Base-by-base conservation (phyloP, 176 grass and related monocot genomes). In the Saccharum officinarum region DNA sequence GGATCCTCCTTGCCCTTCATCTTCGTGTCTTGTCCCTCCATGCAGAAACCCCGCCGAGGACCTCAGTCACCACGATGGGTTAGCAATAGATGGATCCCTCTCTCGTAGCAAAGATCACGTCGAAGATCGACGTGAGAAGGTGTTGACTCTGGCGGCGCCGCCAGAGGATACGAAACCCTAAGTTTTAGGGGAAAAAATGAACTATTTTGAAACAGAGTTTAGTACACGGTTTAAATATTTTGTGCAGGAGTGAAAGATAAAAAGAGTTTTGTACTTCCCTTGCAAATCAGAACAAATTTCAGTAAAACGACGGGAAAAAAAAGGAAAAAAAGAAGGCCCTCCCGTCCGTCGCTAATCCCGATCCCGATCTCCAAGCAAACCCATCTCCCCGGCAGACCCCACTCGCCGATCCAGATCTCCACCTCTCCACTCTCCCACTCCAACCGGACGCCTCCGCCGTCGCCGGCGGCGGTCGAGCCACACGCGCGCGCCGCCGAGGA, bases 391-490 rank as follows among this genome's bases (percentile, higher is more conserved):
- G 67, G 34, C 47, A 59, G 36, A 42, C 15, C 74, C 78, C n/a
- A 62, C 72, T 75, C 82, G 80, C 9, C 74, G 90, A 92, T 92
- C 90, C 80, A 92, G 90, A 92, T 92, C 90, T 92, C 82, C 38
- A 15, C 82, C 82, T 68, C 45, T 75, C 72, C 90, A 39, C 46
- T 40, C 26, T 45, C 37, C 82, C 84, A 20, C 7, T 15, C 78
- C 42, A 20, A 46, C 83, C 78, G 62, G 61, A 59, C 82, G 26
- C 69, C 28, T 20, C 55, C 87, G 46, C 61, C 79, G 71, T 86
- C 68, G 47, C 84, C 89, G 84, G 75, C 80, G 80, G 75, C 61
- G n/a, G 52, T 33, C 30, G 12, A 18, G 31, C 76, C 54, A 39
- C 49, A 1, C 20, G 37, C 28, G 37, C 20, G 6, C 68, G 47